phyloP scores from a whole-genome alignment of 352 stramenopile species.

The Hyaloperonospora arabidopsidis region DNA sequence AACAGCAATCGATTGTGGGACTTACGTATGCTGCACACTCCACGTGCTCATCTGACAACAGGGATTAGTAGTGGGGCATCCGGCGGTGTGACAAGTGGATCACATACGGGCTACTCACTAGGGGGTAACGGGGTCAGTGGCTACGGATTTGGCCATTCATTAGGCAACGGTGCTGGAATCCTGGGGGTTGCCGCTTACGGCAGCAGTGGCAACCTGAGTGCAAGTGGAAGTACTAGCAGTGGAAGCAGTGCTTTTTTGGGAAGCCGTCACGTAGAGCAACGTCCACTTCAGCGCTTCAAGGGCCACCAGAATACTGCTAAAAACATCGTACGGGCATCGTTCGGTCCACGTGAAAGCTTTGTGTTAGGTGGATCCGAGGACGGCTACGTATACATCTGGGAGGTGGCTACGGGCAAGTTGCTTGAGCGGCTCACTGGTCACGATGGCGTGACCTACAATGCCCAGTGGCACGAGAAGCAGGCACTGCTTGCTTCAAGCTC shows the following conservation, averaged over 20 bases:
- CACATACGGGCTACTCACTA: slow-evolving; percentile 21
- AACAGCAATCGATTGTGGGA: slow-evolving; percentile 87
- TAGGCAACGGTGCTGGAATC: slow-evolving; percentile 17
- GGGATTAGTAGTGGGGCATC: slow-evolving; percentile 20
- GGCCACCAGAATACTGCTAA: slow-evolving; percentile 86
- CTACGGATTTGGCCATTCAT: slow-evolving; percentile 17
- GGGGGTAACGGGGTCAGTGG: slow-evolving; percentile 16
- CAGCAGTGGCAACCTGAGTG: slow-evolving; percentile 24
- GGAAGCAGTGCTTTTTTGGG: slow-evolving; percentile 20
- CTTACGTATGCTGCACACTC: slow-evolving; percentile 77
- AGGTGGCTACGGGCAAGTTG: slow-evolving; percentile 78
- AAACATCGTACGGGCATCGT: slow-evolving; percentile 80
- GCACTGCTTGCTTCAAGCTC: slow-evolving; percentile 77
- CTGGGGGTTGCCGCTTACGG: slow-evolving; percentile 15
- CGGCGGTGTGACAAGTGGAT: slow-evolving; percentile 23
- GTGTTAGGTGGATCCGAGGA: slow-evolving; percentile 84
- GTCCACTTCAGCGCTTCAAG: slow-evolving; percentile 81
- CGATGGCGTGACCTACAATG: slow-evolving; percentile 76
- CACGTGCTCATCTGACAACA: slow-evolving; percentile 49
- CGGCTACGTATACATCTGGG: slow-evolving; percentile 82
- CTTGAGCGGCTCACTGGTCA: slow-evolving; percentile 75
- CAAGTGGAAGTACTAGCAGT: slow-evolving; percentile 17
- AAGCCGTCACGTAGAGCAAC: slow-evolving; percentile 42
- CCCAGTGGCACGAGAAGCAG: slow-evolving; percentile 82
- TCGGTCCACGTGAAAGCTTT: slow-evolving; percentile 79